Evolutionary conservation across 2,329 filamentous ascomycete genomes (phyloP), one percentile per base, ranked within the genome.

Genomic region (Pseudovirgaria hyperparasitica): DNA sequence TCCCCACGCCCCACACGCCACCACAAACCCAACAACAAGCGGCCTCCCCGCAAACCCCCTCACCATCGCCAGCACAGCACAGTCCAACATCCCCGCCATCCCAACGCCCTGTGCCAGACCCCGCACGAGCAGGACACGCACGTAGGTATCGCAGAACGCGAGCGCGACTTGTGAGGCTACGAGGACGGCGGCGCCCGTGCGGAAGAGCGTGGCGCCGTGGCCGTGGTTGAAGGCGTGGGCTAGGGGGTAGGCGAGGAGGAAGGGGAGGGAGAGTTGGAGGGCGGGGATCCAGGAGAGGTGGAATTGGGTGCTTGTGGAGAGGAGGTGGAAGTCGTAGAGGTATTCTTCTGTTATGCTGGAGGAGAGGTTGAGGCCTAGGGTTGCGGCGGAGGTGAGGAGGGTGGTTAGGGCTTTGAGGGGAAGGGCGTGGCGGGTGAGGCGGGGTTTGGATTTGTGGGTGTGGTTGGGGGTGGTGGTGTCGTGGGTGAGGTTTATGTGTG

Each of bases 351-450:
- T 41, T 1, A 38, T 13, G 6, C 40, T 40, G 9, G 33, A 41
- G 11, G 41, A 45, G n/a, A 50, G 33, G 1, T 38, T 39, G 3
- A 43, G 33, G 10, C 46, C 43, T 23, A 36, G 32, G n/a, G n/a
- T n/a, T n/a, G n/a, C n/a, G 19, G 39, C 29, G 25, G 42, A 44
- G 41, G 43, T 43, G 27, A 40, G 35, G 15, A 47, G 19, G 1
- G 48, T 31, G 16, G 39, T 36, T 11, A 45, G 40, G 6, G 41
- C 36, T 25, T 29, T 31, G 25, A 39, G 36, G 5, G 40, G 29
- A 12, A 19, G 21, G 7, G 25, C 17, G 12, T 31, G 28, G n/a
- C 24, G 22, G 12, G 31, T 11, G 17, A 16, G 16, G 19, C 30
- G 20, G 18, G 23, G 22, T 8, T 9, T 16, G 9, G 25, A 11